Conservation (phyloP, 208 protist species). For the Crithidia expoeki region DNA sequence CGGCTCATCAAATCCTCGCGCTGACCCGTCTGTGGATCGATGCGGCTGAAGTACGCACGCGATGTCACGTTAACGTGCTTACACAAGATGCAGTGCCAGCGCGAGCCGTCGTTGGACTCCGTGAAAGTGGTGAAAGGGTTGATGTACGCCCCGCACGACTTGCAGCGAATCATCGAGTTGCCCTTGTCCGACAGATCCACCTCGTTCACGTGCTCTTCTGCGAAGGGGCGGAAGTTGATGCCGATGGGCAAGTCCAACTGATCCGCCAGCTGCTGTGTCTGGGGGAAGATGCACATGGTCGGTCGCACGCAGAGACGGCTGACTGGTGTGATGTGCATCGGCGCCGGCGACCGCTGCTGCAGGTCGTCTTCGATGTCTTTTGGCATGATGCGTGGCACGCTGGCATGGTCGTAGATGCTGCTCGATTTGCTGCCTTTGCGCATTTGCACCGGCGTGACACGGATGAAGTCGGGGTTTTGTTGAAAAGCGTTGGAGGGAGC, state of each 20-base stretch:
- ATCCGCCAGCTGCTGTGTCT: conserved; percentile 59
- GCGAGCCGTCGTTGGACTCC: conserved; percentile 75
- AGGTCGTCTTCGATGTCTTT: conserved; percentile 70
- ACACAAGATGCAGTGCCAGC: conserved; percentile 97
- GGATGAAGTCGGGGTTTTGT: conserved; percentile 27
- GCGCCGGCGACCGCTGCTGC: conserved; percentile 29
- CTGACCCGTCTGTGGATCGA: conserved; percentile 87
- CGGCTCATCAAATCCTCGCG: conserved; percentile 76
- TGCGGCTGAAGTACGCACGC: conserved; percentile 55
- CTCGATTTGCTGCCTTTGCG: conserved; percentile 27
- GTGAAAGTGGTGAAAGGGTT: conserved; percentile 97
- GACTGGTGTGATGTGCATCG: conserved; percentile 52
- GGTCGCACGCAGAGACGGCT: conserved; percentile 60
- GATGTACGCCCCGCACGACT: conserved; percentile 95
- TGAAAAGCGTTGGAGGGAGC: conserved; percentile 4
- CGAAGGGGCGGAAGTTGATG: conserved; percentile 80
- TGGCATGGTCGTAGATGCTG: conserved; percentile 57
- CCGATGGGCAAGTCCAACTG: conserved; percentile 72
- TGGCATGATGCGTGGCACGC: conserved; percentile 72
- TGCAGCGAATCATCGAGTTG: conserved; percentile 81
- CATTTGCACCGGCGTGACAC: conserved; percentile 28
- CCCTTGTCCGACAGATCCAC: conserved; percentile 72
- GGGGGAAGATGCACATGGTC: conserved; percentile 67
- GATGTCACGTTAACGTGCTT: conserved; percentile 90
- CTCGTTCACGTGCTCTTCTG: conserved; percentile 55